Conservation (phyloP, 768 basidiomycete species). For the Boletus eberwhitei region DNA sequence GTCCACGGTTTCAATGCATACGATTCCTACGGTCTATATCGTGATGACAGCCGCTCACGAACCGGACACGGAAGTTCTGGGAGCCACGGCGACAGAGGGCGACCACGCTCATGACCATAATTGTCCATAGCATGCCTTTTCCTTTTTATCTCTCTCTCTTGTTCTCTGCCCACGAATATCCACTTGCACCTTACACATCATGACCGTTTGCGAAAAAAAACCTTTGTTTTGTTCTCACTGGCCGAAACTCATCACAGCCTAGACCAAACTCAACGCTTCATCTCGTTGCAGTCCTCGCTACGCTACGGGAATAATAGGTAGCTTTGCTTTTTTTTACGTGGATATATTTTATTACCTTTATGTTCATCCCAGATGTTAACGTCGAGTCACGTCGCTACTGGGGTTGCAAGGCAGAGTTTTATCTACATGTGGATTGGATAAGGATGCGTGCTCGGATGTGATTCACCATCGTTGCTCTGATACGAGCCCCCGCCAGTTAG, state of each 20-base stretch:
- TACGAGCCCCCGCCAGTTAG: too few species aligned
- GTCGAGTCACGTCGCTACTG: slow-evolving; percentile 11
- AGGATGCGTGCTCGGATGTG: background rate
- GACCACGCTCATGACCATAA: slow-evolving; percentile 15
- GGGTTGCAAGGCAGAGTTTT: slow-evolving; percentile 9
- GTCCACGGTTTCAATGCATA: slow-evolving; percentile 15
- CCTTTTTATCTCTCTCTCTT: background rate
- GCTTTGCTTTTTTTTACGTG: slow-evolving; percentile 20
- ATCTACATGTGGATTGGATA: slow-evolving; percentile 7
- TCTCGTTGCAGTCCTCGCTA: slow-evolving; percentile 6
- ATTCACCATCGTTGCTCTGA: background rate
- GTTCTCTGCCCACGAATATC: background rate
- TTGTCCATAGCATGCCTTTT: background rate
- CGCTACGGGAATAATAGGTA: slow-evolving; percentile 13
- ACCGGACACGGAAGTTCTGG: slow-evolving; percentile 36
- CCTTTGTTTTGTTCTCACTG: slow-evolving; percentile 2
- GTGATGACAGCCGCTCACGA: slow-evolving; percentile 38
- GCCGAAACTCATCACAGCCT: slow-evolving; percentile 5
- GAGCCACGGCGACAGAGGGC: slow-evolving; percentile 24
- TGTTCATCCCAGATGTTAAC: slow-evolving; percentile 19
- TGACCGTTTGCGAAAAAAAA: slow-evolving; percentile 4
- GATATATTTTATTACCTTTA: slow-evolving; percentile 29
- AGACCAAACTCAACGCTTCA: background rate
- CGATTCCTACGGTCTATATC: slow-evolving; percentile 37
- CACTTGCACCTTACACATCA: slow-evolving; percentile 3